Evolutionary conservation across 768 basidiomycete genomes (phyloP).

Genomic region (Strobilomyces echinocephalus): DNA sequence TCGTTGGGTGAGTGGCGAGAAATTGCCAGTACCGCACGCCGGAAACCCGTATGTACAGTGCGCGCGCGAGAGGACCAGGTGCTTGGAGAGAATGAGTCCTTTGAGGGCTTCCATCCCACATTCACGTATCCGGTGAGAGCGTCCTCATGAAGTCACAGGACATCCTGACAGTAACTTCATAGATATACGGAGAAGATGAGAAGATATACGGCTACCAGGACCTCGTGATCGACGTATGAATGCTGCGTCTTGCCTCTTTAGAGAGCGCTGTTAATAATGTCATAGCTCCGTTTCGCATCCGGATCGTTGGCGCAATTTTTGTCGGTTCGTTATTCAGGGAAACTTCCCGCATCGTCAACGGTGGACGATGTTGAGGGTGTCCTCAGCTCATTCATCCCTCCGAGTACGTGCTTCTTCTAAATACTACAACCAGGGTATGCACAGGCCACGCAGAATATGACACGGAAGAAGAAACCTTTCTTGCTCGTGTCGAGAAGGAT

Average conservation of each 20-base stretch:
- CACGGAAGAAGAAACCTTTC: slow-evolving; percentile 63
- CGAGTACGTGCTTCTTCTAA: slow-evolving; percentile 39
- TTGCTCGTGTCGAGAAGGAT: slow-evolving; percentile 68
- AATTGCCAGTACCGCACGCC: slow-evolving; percentile 1
- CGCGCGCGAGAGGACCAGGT: slow-evolving; percentile 62
- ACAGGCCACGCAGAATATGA: slow-evolving; percentile 51
- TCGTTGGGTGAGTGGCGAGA: slow-evolving; percentile 54
- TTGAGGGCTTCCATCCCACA: slow-evolving; percentile 69
- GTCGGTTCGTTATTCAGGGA: slow-evolving; percentile 59
- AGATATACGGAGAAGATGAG: slow-evolving; percentile 97
- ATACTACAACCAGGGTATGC: background rate
- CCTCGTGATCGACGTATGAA: slow-evolving; percentile 73
- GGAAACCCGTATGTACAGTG: slow-evolving; percentile 39
- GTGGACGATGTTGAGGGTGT: slow-evolving; percentile 85
- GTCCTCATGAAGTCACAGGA: background rate
- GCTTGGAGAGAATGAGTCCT: slow-evolving; percentile 53
- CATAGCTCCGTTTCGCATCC: slow-evolving; percentile 78
- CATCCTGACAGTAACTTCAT: slow-evolving; percentile 3
- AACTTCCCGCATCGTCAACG: slow-evolving; percentile 58
- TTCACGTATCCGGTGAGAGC: slow-evolving; percentile 91
- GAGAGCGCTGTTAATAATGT: background rate
- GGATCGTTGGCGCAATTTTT: slow-evolving; percentile 81
- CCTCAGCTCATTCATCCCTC: slow-evolving; percentile 71
- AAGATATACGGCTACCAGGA: slow-evolving; percentile 92
- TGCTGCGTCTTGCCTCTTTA: background rate